Percentiles rank a stretch among this genome's conserved stretches.
These are phyloP conservation scores for Gracilaria caudata DNA, from an alignment of 23 red algal genomes.

Conservation along the genomic window DNA sequence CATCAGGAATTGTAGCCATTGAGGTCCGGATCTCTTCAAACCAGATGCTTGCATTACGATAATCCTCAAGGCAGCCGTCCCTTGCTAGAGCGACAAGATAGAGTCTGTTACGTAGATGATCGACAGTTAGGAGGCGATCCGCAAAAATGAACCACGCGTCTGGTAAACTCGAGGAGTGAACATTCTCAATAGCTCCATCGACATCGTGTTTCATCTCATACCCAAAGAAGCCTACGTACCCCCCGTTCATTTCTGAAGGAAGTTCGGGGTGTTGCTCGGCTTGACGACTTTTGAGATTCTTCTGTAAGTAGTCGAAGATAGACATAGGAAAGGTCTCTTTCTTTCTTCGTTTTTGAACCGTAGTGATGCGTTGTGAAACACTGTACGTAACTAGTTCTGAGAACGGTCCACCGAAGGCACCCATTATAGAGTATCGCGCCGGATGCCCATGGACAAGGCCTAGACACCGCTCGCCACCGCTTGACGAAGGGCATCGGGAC, in stretches of 20 bases:
- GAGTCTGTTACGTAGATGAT: slow-evolving; percentile 61
- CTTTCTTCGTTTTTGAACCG: neutral
- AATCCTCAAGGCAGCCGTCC: neutral
- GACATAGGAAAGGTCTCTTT: neutral
- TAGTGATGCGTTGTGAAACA: slow-evolving; percentile 13
- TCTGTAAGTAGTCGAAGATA: slow-evolving; percentile 71
- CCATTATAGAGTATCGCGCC: slow-evolving; percentile 73
- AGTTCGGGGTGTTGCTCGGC: slow-evolving; percentile 22
- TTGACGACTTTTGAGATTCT: slow-evolving; percentile 18
- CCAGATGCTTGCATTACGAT: slow-evolving; percentile 20
- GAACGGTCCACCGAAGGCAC: slow-evolving; percentile 49
- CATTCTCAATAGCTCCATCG: slow-evolving; percentile 29
- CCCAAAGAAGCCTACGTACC: slow-evolving; percentile 93
- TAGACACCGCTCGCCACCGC: neutral
- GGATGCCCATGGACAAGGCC: slow-evolving; percentile 16
- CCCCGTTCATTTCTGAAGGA: slow-evolving; percentile 81
- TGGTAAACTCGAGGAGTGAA: slow-evolving; percentile 28
- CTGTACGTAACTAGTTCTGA: slow-evolving; percentile 67
- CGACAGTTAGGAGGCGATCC: slow-evolving; percentile 67
- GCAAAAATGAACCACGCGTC: slow-evolving; percentile 81
- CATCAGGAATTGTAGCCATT: neutral
- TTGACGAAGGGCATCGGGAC: slow-evolving; percentile 38
- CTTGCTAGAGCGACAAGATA: slow-evolving; percentile 53
- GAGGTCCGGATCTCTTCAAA: slow-evolving; percentile 11
- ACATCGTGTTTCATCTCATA: slow-evolving; percentile 91